phyloP scores from a whole-genome alignment of 2,329 filamentous ascomycete species.

The Pseudogymnoascus sp. region DNA sequence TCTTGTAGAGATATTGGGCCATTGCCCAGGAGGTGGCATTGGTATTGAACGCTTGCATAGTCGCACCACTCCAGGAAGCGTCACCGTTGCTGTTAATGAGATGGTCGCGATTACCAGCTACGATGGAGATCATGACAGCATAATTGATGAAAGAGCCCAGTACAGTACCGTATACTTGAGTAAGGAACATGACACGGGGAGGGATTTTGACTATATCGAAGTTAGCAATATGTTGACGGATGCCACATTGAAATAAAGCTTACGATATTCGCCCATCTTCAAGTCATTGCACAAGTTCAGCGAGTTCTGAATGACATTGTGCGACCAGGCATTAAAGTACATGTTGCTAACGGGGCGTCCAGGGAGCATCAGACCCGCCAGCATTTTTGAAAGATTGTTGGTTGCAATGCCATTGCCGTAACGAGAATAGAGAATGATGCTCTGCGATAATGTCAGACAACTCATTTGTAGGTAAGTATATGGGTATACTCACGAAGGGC shows the following conservation, averaged over 20 bases:
- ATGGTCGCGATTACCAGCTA: slow-evolving; percentile 36
- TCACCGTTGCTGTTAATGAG: slow-evolving; percentile 35
- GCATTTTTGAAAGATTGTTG: slow-evolving; percentile 48
- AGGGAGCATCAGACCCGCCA: slow-evolving; percentile 41
- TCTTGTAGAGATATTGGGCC: slow-evolving; percentile 45
- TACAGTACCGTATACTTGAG: slow-evolving; percentile 37
- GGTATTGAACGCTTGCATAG: slow-evolving; percentile 41
- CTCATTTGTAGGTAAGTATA: background rate
- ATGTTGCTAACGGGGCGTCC: slow-evolving; percentile 35
- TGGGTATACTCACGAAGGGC: slow-evolving; percentile 36
- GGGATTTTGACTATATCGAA: slow-evolving; percentile 39
- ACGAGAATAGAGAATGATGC: slow-evolving; percentile 43
- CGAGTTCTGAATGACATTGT: slow-evolving; percentile 45
- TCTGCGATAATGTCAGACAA: slow-evolving; percentile 31
- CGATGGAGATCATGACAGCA: slow-evolving; percentile 39
- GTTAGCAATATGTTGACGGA: slow-evolving; percentile 19
- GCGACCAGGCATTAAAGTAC: slow-evolving; percentile 49
- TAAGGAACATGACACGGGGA: slow-evolving; percentile 37
- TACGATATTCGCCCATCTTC: slow-evolving; percentile 53
- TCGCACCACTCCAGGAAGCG: slow-evolving; percentile 42
- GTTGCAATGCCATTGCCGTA: slow-evolving; percentile 52
- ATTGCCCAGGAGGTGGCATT: slow-evolving; percentile 39
- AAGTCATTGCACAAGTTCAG: slow-evolving; percentile 46
- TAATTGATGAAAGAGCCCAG: slow-evolving; percentile 40
- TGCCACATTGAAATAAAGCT: slow-evolving; percentile 16